Conservation (phyloP, 805 yeast genomes). For the Martiniozyma abietophila region DNA sequence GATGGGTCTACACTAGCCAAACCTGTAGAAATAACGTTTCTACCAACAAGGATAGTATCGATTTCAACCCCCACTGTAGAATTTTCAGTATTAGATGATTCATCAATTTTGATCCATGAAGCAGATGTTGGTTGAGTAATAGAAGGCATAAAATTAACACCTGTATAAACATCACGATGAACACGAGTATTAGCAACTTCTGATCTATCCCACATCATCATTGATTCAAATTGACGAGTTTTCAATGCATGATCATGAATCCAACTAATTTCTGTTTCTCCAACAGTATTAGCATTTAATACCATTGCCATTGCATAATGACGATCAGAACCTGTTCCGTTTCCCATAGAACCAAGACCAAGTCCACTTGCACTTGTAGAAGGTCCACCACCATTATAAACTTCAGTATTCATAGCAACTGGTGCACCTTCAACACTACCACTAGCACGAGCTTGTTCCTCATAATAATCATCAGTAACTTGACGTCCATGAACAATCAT, state of each 20-base stretch:
- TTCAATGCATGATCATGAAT: conserved; percentile 77
- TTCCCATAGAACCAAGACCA: conserved; percentile 4
- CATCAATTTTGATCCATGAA: conserved; percentile 22
- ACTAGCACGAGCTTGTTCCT: conserved; percentile 41
- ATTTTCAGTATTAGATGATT: conserved; percentile 15
- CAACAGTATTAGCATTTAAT: conserved; percentile 7
- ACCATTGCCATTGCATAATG: conserved; percentile 5
- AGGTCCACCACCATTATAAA: conserved; percentile 5
- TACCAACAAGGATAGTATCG: conserved; percentile 37
- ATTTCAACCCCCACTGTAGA: conserved; percentile 28
- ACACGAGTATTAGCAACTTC: conserved; percentile 45
- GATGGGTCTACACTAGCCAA: conserved; percentile 48
- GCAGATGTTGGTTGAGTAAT: conserved; percentile 62
- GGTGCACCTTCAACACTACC: conserved; percentile 62
- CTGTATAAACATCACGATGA: conserved; percentile 73
- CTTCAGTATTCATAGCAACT: conserved; percentile 4
- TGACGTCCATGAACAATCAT: conserved; percentile 72
- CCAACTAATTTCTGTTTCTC: conserved; percentile 38
- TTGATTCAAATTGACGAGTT: conserved; percentile 60
- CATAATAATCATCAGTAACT: conserved; percentile 85
- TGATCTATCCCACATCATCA: conserved; percentile 47
- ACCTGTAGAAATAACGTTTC: conserved; percentile 46
- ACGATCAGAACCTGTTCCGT: conserved; percentile 8
- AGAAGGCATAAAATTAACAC: conserved; percentile 64
- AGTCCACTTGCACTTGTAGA: conserved; percentile 3